A percentile compares a stretch with the other conserved stretches of the same genome.
Conservation (phyloP, 345 rosid genomes). For the Hibiscus syriacus region DNA sequence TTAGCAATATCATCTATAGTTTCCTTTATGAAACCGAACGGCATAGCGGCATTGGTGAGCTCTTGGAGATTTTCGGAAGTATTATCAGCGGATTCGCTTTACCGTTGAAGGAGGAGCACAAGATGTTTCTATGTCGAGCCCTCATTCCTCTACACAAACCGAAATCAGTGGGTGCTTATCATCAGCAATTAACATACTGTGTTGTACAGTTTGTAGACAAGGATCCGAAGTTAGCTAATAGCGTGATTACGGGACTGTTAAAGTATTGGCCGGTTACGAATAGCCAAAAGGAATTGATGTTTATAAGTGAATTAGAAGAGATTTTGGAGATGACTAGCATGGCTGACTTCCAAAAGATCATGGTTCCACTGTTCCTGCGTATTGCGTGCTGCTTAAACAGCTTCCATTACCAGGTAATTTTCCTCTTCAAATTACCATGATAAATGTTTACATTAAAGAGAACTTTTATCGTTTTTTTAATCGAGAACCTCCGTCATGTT, state of each 20-base stretch:
- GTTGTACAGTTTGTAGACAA: constrained; percentile 61
- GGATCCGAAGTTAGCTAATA: constrained; percentile 49
- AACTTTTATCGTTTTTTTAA: not conserved
- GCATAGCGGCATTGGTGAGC: constrained; percentile 66
- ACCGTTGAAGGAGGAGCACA: constrained; percentile 83
- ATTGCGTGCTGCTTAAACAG: constrained; percentile 47
- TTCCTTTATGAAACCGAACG: constrained; percentile 68
- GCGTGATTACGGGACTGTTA: constrained; percentile 51
- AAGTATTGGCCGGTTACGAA: constrained; percentile 76
- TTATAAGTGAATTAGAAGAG: constrained; percentile 75
- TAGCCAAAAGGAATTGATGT: constrained; percentile 84
- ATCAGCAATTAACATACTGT: constrained; percentile 69
- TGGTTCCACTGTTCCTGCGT: constrained; percentile 47
- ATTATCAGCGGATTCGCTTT: constrained; percentile 69
- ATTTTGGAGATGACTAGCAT: constrained; percentile 55
- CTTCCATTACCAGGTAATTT: constrained; percentile 66
- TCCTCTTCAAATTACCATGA: not conserved
- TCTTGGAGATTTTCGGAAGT: constrained; percentile 75
- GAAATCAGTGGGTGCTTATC: constrained; percentile 58
- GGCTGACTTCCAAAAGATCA: constrained; percentile 56
- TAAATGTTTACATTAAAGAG: not conserved
- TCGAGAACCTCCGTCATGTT: not conserved
- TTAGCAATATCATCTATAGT: constrained; percentile 58
- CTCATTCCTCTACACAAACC: constrained; percentile 77
- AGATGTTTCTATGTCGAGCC: constrained; percentile 46